phyloP scores from a whole-genome alignment of 2,329 filamentous ascomycete genomes.

The Cercospora zeae-maydis region DNA sequence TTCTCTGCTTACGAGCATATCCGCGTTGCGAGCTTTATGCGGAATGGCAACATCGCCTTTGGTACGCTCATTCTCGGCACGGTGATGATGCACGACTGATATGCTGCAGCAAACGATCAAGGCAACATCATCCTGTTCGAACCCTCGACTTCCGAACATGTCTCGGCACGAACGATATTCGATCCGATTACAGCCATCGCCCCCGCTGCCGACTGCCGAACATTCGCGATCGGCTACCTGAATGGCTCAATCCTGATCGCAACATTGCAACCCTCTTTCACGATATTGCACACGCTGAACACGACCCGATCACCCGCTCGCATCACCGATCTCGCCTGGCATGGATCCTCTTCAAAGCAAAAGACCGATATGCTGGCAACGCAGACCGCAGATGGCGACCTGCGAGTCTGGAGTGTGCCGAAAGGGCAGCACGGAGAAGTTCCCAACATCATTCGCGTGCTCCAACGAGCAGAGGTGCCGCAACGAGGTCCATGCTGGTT shows the following conservation, averaged over 20 bases:
- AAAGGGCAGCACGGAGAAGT: slow-evolving; percentile 69
- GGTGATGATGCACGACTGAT: background rate
- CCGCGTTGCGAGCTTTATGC: slow-evolving; percentile 87
- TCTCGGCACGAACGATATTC: slow-evolving; percentile 86
- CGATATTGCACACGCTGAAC: slow-evolving; percentile 86
- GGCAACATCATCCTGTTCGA: slow-evolving; percentile 95
- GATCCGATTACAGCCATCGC: slow-evolving; percentile 93
- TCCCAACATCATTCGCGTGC: slow-evolving; percentile 81
- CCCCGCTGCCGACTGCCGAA: slow-evolving; percentile 82
- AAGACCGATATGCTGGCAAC: slow-evolving; percentile 97
- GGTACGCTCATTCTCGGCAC: slow-evolving; percentile 52
- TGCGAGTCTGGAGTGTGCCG: slow-evolving; percentile 93
- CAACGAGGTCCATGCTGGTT: slow-evolving; percentile 85
- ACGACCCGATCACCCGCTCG: slow-evolving; percentile 80
- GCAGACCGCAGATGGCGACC: slow-evolving; percentile 85
- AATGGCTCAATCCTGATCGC: slow-evolving; percentile 93
- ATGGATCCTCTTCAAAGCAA: slow-evolving; percentile 91
- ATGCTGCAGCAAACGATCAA: slow-evolving; percentile 71
- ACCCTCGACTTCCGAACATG: slow-evolving; percentile 85
- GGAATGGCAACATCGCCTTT: slow-evolving; percentile 93
- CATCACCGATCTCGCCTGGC: slow-evolving; percentile 85
- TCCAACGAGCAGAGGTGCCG: slow-evolving; percentile 74
- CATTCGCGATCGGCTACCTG: slow-evolving; percentile 93
- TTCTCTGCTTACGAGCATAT: slow-evolving; percentile 89
- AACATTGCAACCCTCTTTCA: slow-evolving; percentile 85